Evolutionary conservation across 345 rosid species (phyloP), one percentile per base, ranked within the genome.

Genomic region (Euphorbia tirucalli): DNA sequence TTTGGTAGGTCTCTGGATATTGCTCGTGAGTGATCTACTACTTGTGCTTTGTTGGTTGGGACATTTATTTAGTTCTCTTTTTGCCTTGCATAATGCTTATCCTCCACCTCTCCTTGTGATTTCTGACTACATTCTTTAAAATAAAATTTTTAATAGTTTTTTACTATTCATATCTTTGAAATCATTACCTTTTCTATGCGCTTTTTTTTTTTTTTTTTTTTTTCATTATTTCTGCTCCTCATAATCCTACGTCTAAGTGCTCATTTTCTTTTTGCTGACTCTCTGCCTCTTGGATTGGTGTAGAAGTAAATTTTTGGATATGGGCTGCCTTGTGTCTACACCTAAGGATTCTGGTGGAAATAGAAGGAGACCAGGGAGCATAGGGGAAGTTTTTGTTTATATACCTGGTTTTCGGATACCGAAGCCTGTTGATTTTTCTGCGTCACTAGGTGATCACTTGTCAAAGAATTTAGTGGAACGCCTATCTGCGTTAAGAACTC

Each of bases 381-480:
- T 93, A 50, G 99, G 98, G 22, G 99, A 93, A 68, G 85, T 91
- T 77, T 84, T 90, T 49, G 97, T 93, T 15, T 96, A 85, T 77
- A 92, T 91, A 70, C 99, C 99, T 6, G 96, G 98, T 71, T 90
- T 93, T 82, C 93, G 97, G 75, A 86, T 91, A 82, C 98, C 99
- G 11, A 91, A 87, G 79, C 81, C 97, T 0, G 92, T 87, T 49
- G 97, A 96, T 80, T 88, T 96, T 76, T 87, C 89, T 62, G 87
- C 78, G 68, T 74, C 90, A 19, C 86, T 96, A 31, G 93, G 91
- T 49, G 89, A 82, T 72, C 87, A 81, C 61, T 71, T 96, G 83
- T 86, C 97, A 3, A 90, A 83, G 86, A 84, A 72, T 81, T 79
- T 89, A 77, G 86, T 87, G 3, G 98, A 93, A 77, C 90, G 93